These are phyloP conservation scores for Tulasnella sp. DNA, from an alignment of 768 basidiomycete genomes.

Conservation along the genomic window DNA sequence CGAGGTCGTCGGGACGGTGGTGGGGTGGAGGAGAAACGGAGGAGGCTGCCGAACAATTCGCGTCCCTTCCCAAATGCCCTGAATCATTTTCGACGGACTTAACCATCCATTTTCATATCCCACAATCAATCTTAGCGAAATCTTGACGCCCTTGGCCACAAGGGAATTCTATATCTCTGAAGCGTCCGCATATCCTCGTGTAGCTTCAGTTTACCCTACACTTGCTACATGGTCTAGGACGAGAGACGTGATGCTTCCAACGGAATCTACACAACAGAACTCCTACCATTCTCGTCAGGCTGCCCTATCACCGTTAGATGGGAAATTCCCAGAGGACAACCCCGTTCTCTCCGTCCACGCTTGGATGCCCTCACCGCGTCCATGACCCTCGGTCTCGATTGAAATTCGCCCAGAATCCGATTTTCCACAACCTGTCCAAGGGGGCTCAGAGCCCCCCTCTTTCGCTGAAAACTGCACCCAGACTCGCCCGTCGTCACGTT, in stretches of 20 bases:
- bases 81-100: background rate
- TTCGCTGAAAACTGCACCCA: background rate
- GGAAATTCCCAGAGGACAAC: too few relatives aligned
- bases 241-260: background rate
- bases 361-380: too few relatives aligned
- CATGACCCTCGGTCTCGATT: background rate
- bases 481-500: background rate
- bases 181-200: too few relatives aligned
- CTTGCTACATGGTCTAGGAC: too few relatives aligned
- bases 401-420: background rate
- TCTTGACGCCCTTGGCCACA: too few relatives aligned
- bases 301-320: background rate
- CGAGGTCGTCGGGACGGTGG: too few relatives aligned
- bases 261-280: background rate
- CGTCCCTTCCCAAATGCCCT: background rate
- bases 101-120: background rate
- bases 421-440: background rate
- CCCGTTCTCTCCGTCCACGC: too few relatives aligned
- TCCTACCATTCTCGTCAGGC: background rate
- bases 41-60: too few relatives aligned
- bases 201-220: too few relatives aligned
- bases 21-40: too few relatives aligned
- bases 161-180: too few relatives aligned
- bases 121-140: background rate
- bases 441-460: background rate